Evolutionary conservation across 345 rosid species (phyloP).

Genomic region (Eucalyptus shirleyi): DNA sequence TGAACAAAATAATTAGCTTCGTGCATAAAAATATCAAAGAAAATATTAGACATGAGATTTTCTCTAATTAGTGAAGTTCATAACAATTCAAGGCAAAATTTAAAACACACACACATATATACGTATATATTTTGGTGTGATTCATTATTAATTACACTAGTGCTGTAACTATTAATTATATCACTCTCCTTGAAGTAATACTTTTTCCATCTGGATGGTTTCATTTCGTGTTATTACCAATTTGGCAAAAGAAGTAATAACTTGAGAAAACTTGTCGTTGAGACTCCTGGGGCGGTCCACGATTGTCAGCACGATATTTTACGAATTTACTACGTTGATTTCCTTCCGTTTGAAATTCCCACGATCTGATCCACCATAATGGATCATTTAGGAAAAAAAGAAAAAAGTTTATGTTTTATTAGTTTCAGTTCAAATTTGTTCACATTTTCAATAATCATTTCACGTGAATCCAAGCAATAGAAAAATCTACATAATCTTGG

Average conservation of each 20-base stretch:
- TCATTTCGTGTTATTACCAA: background rate
- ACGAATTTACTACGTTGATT: background rate
- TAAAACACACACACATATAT: background rate
- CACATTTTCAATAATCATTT: background rate
- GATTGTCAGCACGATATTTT: background rate
- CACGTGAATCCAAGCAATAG: background rate
- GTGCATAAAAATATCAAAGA: background rate
- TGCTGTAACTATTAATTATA: background rate
- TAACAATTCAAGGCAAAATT: background rate
- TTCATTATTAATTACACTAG: background rate
- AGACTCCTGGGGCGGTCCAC: background rate
- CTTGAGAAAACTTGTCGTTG: background rate
- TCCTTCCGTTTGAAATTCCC: fast-evolving
- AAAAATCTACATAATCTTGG: background rate
- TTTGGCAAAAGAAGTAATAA: background rate
- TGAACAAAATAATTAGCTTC: background rate
- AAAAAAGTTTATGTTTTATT: no score
- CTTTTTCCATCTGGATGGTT: background rate
- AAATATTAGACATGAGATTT: background rate
- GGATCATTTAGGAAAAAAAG: no score
- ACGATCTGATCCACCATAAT: background rate
- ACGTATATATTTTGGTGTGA: background rate
- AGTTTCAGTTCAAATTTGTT: no score
- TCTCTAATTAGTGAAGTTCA: background rate
- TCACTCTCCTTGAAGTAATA: background rate